Evolutionary conservation across 257 asterid species (phyloP).

Genomic region (Solanum peruvianum): DNA sequence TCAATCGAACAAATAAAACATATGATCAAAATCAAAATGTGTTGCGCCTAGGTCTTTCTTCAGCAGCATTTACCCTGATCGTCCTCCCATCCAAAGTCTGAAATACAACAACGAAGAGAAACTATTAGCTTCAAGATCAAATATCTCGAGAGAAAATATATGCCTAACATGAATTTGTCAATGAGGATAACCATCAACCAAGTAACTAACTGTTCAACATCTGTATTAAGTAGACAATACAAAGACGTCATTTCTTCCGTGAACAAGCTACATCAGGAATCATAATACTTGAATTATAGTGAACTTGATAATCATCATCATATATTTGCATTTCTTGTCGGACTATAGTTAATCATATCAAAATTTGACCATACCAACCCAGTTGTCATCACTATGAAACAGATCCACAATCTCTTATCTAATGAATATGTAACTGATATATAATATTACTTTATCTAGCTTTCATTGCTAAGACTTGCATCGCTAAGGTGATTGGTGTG

Average conservation of each 20-base stretch:
- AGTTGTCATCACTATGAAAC: neutral
- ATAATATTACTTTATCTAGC: neutral
- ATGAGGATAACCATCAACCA: neutral
- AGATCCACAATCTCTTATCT: neutral
- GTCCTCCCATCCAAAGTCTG: constrained; percentile 73
- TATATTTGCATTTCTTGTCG: neutral
- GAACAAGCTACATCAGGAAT: neutral
- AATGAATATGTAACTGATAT: neutral
- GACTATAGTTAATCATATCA: neutral
- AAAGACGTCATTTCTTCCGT: neutral
- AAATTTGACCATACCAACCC: neutral
- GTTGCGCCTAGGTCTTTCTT: constrained; percentile 49
- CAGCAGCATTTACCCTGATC: constrained; percentile 66
- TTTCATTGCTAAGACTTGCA: neutral
- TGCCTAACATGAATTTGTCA: neutral
- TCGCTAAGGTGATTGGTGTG: neutral
- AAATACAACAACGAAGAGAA: neutral
- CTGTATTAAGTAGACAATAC: neutral
- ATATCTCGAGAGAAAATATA: neutral
- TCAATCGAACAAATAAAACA: neutral
- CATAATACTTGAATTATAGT: neutral
- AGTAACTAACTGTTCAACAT: neutral
- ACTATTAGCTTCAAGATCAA: neutral
- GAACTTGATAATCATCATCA: neutral
- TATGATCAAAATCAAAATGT: neutral